phyloP scores from a whole-genome alignment of 2,329 filamentous ascomycete species.

The Aspergillus clavatus region DNA sequence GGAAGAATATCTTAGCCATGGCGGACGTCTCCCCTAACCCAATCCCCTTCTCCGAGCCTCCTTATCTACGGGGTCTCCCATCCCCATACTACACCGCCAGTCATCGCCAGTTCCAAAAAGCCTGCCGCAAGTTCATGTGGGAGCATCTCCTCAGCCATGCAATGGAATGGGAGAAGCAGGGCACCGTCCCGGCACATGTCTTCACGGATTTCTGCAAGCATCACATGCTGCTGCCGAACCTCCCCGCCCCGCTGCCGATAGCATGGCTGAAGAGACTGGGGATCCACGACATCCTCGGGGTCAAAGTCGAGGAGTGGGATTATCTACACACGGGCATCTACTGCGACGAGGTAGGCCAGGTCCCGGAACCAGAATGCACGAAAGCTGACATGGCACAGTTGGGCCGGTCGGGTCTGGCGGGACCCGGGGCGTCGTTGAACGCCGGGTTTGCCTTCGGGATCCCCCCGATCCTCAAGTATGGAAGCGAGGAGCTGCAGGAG shows the following conservation, averaged over 20 bases:
- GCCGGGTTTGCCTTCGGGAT: slow-evolving; percentile 69
- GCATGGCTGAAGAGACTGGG: slow-evolving; percentile 62
- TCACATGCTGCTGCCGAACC: slow-evolving; percentile 65
- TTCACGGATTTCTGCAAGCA: slow-evolving; percentile 60
- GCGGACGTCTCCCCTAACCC: slow-evolving; percentile 29
- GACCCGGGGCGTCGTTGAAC: slow-evolving; percentile 61
- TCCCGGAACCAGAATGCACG: not conserved
- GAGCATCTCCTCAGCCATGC: slow-evolving; percentile 59
- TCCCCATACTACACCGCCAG: slow-evolving; percentile 66
- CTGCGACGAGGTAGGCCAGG: slow-evolving; percentile 54
- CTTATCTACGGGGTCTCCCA: slow-evolving; percentile 65
- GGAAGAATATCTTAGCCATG: slow-evolving; percentile 12
- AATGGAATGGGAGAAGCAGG: slow-evolving; percentile 65
- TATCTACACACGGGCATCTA: slow-evolving; percentile 68
- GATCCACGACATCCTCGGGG: slow-evolving; percentile 62
- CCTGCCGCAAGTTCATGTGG: slow-evolving; percentile 61
- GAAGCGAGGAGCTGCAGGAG: slow-evolving; percentile 57
- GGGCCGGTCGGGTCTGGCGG: slow-evolving; percentile 59
- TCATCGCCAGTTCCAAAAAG: slow-evolving; percentile 63
- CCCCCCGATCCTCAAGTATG: slow-evolving; percentile 67
- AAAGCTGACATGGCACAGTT: slow-evolving; percentile 43
- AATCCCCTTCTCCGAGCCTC: slow-evolving; percentile 68
- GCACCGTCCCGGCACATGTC: slow-evolving; percentile 59
- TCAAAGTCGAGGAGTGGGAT: slow-evolving; percentile 69
- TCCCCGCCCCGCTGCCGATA: slow-evolving; percentile 65